Evolutionary conservation across 1,139 yeast genomes (phyloP), one percentile per base, ranked within the genome.

Genomic region (Yamadazyma diospyri): DNA sequence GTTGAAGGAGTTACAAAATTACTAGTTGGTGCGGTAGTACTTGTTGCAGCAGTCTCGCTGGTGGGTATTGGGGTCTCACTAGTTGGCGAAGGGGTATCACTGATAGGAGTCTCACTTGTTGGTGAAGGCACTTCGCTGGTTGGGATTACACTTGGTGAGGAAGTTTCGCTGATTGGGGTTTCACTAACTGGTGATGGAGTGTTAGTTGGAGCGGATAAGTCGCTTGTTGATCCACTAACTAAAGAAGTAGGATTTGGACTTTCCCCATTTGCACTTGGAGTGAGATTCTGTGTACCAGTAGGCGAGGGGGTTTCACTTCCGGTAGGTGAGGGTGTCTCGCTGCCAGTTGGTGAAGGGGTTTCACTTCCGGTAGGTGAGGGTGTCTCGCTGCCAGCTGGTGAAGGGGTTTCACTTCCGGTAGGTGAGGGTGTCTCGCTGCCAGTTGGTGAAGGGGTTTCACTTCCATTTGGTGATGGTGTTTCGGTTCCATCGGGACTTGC

Each of bases 21-120:
- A n/a, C n/a, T n/a, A n/a, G n/a, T 25, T 23, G 34, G 18, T 5
- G 30, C 3, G n/a, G 15, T 23, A 11, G 25, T 6, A 10, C 25
- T 26, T 9, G 30, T 19, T 15, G 22, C 16, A 12, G 28, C 30
- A 8, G 19, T 7, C 13, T 10, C 14, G 8, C 25, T 22, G 16
- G 34, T 33, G 29, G 29, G 35, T 19, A 40, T 27, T 25, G 38
- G 12, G n/a, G 32, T 14, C 15, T 28, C 25, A 22, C 32, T 16
- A 10, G 41, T 11, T 19, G 36, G 21, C 4, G 41, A n/a, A 16
- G 40, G 26, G 20, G 37, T 30, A 15, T 33, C 8, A 23, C 23
- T 11, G 11, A 10, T 15, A 24, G 30, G 10, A 14, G 32, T n/a
- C 7, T 40, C 9, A 10, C 45, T 17, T 15, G 32, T 21, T 11